Percentiles rank a stretch among this genome's conserved stretches.
Evolutionary conservation across 1,284 basidiomycete genomes (phyloP).

Genomic region (Sporisorium scitamineum): DNA sequence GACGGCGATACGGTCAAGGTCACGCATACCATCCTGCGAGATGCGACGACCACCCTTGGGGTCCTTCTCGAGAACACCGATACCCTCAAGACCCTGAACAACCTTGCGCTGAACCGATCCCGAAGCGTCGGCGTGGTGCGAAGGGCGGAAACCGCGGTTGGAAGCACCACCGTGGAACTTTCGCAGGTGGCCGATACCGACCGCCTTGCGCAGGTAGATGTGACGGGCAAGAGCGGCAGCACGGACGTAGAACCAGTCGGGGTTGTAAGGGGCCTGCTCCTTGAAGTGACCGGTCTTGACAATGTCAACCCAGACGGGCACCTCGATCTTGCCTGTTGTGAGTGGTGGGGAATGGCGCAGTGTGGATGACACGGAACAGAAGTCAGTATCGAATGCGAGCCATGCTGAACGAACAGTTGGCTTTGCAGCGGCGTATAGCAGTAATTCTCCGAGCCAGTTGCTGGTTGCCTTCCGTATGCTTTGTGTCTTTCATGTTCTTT

Average conservation of each 20-base stretch:
- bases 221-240: constrained; percentile 98
- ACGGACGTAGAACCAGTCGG: constrained; percentile 99
- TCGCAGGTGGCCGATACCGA: constrained; percentile 93
- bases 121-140: constrained; percentile 90
- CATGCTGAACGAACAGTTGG: background rate
- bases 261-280: constrained; percentile 98
- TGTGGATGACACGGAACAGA: background rate
- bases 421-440: background rate
- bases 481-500: too few species aligned
- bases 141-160: constrained; percentile 85
- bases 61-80: constrained; percentile 92
- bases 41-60: constrained; percentile 96
- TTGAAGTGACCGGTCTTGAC: constrained; percentile 99
- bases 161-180: constrained; percentile 98
- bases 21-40: constrained; percentile 94
- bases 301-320: constrained; percentile 98
- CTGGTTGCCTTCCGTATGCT: too few species aligned
- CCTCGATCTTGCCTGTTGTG: constrained; percentile 85
- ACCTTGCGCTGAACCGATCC: constrained; percentile 75
- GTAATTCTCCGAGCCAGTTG: background rate
- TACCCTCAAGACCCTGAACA: constrained; percentile 97
- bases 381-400: background rate
- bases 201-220: constrained; percentile 99
- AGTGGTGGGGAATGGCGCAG: background rate
- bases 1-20: constrained; percentile 98